Base-by-base conservation (phyloP, 2,329 filamentous ascomycete species). In the Pyrenochaeta sp. region DNA sequence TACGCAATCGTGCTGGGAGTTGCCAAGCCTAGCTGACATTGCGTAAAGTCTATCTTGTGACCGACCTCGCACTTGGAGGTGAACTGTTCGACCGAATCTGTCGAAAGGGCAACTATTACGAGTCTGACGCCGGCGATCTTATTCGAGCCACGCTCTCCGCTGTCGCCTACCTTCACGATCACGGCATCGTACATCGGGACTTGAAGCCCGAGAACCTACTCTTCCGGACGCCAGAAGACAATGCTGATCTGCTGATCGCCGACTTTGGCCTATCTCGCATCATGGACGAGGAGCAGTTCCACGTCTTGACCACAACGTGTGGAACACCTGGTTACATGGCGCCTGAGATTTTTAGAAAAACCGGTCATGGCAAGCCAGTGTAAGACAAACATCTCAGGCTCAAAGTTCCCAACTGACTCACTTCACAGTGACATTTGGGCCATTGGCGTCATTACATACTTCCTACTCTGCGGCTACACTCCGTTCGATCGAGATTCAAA, bases 251-350 rank as follows among this genome's bases (percentile, higher is more conserved):
- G 27, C 82, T 99, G 53, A 99, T 99, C 74, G 95, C 95, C 58
- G 95, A 99, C 75, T 99, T 99, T 76, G 95, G 95, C 9, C 82
- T 99, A 44, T 95, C 90, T 21, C 87, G 95, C 53, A 97, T 99
- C 78, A 98, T 99, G 94, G 95, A 99, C 72, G 95, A 98, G 78
- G 92, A 97, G 77, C 91, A 97, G 74, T 98, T 98, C 77, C 95
- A 98, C 74, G 94, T 98, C 27, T 81, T 99, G 58, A 99, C 95
- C 10, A 99, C 95, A 0, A 99, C 95, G 1, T 99, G 95, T 75
- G 95, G 95, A 54, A 99, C 95, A 1, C 95, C 95, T 3, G 95
- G 95, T 43, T 99, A 99, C 78, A 99, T 99, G 95, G 95, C 95
- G 2, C 95, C 95, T 18, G 95, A 99, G 76, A 99, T 99, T 69